Conservation (phyloP, 306 rosid genomes). For the Trifolium repens region DNA sequence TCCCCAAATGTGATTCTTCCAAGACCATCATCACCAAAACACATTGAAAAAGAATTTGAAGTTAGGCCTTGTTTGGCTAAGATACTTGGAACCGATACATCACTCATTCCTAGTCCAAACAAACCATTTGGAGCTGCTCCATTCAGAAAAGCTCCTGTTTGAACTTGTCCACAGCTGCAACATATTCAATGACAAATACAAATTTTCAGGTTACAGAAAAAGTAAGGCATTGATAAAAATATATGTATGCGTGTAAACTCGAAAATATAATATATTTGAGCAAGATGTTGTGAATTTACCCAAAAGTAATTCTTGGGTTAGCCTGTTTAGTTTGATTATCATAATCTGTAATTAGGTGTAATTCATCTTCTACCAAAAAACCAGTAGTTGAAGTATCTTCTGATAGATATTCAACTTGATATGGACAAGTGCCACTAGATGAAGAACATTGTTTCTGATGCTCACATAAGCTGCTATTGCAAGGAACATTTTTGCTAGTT, state of each 20-base stretch:
- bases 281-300: constrained; percentile 55
- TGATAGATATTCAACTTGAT: constrained; percentile 61
- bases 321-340: constrained; percentile 45
- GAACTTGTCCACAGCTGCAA: constrained; percentile 85
- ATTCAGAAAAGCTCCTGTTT: constrained; percentile 69
- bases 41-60: constrained; percentile 87
- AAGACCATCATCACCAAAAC: constrained; percentile 67
- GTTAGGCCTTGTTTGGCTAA: constrained; percentile 66
- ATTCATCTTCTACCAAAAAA: constrained; percentile 75
- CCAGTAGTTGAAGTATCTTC: constrained; percentile 74
- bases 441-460: constrained; percentile 55
- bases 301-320: constrained; percentile 65
- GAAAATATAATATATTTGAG: constrained; percentile 7
- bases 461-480: constrained; percentile 70
- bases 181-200: constrained; percentile 36
- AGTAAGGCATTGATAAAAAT: neutral
- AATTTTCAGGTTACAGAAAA: neutral
- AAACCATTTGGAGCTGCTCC: constrained; percentile 91
- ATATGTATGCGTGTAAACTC: neutral
- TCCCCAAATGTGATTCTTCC: constrained; percentile 92
- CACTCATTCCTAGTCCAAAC: constrained; percentile 80
- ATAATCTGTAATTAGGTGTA: constrained; percentile 66
- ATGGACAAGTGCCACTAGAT: constrained; percentile 55
- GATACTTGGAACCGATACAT: constrained; percentile 77
- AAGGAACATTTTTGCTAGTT: constrained; percentile 64